Conservation (phyloP, 345 rosid species). For the Eucalyptus erythrocorys region DNA sequence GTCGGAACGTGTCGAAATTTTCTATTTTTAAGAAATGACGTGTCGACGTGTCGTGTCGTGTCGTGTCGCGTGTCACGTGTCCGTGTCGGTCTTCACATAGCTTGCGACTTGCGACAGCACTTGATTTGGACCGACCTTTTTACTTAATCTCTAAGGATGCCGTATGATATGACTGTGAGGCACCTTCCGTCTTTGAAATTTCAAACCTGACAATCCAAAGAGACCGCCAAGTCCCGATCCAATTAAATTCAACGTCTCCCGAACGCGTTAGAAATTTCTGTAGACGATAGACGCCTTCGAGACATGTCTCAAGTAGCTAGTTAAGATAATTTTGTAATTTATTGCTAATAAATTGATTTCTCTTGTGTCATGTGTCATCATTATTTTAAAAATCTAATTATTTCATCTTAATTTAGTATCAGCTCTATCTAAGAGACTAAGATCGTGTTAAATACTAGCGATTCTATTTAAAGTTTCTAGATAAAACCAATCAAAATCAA, state of each 20-base stretch:
- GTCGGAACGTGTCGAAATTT: too few species aligned
- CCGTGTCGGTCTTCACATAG: too few species aligned
- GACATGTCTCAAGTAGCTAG: neutral
- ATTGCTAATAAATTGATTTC: neutral
- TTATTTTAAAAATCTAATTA: neutral
- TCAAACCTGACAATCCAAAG: neutral
- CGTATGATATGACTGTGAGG: neutral
- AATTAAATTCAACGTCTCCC: neutral
- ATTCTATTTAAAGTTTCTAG: neutral
- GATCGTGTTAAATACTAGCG: fast-evolving
- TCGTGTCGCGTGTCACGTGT: too few species aligned
- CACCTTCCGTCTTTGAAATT: neutral
- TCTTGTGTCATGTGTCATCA: neutral
- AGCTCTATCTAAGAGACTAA: neutral
- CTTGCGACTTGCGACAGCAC: neutral
- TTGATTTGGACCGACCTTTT: neutral
- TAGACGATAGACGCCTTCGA: neutral
- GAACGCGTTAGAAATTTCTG: neutral
- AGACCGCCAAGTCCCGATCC: neutral
- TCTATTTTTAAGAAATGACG: too few species aligned
- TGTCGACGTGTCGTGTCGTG: too few species aligned
- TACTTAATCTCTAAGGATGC: neutral
- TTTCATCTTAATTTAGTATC: neutral
- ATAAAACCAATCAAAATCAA: neutral
- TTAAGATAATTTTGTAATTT: neutral